Evolutionary conservation across 331 rosid genomes (phyloP), one percentile per base, ranked within the genome.

Genomic region (Saraca asoca): DNA sequence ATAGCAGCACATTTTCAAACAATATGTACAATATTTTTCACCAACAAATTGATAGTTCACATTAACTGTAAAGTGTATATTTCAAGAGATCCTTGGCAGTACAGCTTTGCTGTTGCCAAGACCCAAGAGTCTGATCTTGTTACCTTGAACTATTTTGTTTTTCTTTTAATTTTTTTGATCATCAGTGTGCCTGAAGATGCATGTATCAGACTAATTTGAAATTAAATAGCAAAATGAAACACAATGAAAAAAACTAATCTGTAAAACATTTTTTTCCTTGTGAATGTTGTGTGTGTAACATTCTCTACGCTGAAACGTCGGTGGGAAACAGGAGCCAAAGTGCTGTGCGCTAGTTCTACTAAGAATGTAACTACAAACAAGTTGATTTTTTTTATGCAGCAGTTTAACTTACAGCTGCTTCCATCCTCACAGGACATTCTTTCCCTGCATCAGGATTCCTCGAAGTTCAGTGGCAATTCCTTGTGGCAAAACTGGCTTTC

Each of bases 391-490:
- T 68, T 39, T 69, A 72, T 52, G 75, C 80, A 74, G 33, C 70
- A 17, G 20, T 51, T 44, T 39, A 5, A 7, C 11, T 39, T 68
- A 72, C 76, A 69, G 77, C 68, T 37, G 77, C 68, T 37, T 52
- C 18, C 37, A 62, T 52, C 80, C 18, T 82, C 80, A 76, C 61
- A 59, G 68, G 55, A 66, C 66, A 62, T 80, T 80, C 76, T 82
- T 87, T 67, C 79, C 91, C 79, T 81, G 90, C 81, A 72, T 54
- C 72, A 90, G 71, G 66, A 85, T 78, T 80, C 92, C 74, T 69
- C 86, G 68, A 33, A 90, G 87, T 78, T 90, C 96, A 42, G 74
- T 72, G 49, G 92, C 79, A 17, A 90, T 83, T 35, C 90, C 96
- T 71, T 80, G 95, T 82, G 85, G 15, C 80, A 87, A 70, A 44